Percentiles rank a stretch among this genome's conserved stretches.
These are phyloP conservation scores for Boletellus ananas DNA, from an alignment of 768 basidiomycete species.

Conservation along the genomic window DNA sequence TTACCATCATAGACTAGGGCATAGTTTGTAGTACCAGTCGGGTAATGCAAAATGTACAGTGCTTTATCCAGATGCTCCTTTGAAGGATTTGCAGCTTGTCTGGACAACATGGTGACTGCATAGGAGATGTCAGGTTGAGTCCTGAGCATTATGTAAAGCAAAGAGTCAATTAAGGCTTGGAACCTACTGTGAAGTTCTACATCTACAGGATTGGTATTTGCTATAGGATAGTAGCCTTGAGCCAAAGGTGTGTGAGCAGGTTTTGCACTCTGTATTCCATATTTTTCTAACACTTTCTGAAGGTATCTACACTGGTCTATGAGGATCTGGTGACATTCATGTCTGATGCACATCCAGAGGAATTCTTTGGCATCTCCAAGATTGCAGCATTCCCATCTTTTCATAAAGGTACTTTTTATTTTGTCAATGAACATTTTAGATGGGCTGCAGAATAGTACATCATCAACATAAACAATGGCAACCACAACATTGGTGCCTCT, in stretches of 20 bases:
- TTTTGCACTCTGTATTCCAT: conserved; percentile 9
- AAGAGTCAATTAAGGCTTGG: conserved; percentile 13
- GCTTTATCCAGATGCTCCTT: neutral
- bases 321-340: neutral
- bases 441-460: too few relatives aligned
- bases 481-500: too few relatives aligned
- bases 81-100: conserved; percentile 3
- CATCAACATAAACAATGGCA: too few relatives aligned
- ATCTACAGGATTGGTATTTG: neutral
- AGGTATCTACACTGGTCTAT: conserved; percentile 14
- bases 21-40: neutral
- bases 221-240: conserved; percentile 2
- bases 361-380: too few relatives aligned
- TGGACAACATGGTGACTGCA: conserved; percentile 24
- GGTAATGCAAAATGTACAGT: neutral
- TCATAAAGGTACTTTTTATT: too few relatives aligned
- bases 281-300: conserved; percentile 9
- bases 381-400: too few relatives aligned
- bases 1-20: neutral
- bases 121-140: conserved; percentile 33
- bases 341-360: neutral
- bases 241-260: conserved; percentile 10
- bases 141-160: conserved; percentile 28
- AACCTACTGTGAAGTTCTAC: neutral
- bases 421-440: too few relatives aligned